A percentile compares a stretch with the other conserved stretches of the same genome.
Conservation (phyloP, 2,329 filamentous ascomycete species). For the Penicillium sp. region DNA sequence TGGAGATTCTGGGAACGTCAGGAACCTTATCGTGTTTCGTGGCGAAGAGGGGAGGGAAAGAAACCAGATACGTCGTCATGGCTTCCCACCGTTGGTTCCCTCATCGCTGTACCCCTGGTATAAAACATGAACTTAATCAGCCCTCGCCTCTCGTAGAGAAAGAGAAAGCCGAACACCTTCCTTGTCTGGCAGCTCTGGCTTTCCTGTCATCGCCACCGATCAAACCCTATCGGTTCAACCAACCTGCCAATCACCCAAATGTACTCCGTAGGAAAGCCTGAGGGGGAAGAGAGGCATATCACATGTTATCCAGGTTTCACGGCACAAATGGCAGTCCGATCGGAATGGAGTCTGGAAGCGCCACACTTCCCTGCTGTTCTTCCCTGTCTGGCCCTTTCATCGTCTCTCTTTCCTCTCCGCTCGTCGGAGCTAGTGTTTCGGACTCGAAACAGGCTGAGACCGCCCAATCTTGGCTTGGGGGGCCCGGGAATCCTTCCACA, state of each 20-base stretch:
- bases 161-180: neutral
- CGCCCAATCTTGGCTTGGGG: neutral
- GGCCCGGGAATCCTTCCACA: conserved; percentile 20
- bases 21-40: conserved; percentile 18
- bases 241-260: neutral
- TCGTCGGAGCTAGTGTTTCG: conserved; percentile 13
- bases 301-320: conserved; percentile 17
- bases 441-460: conserved; percentile 4
- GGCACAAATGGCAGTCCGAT: conserved; percentile 7
- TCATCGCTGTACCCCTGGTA: neutral
- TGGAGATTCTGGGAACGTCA: neutral
- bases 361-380: neutral
- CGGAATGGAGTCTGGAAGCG: conserved; percentile 2
- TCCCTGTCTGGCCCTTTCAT: neutral
- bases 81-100: neutral
- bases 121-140: neutral
- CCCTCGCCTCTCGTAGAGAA: neutral
- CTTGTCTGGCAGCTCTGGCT: neutral
- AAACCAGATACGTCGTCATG: neutral
- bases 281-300: neutral
- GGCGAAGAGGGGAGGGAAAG: neutral
- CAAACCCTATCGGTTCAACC: neutral
- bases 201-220: neutral
- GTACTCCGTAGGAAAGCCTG: neutral
- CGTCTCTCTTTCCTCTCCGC: neutral